A percentile compares a stretch with the other conserved stretches of the same genome.
Evolutionary conservation across 2,329 filamentous ascomycete species (phyloP).

Genomic region (Fusarium tjaetaba): DNA sequence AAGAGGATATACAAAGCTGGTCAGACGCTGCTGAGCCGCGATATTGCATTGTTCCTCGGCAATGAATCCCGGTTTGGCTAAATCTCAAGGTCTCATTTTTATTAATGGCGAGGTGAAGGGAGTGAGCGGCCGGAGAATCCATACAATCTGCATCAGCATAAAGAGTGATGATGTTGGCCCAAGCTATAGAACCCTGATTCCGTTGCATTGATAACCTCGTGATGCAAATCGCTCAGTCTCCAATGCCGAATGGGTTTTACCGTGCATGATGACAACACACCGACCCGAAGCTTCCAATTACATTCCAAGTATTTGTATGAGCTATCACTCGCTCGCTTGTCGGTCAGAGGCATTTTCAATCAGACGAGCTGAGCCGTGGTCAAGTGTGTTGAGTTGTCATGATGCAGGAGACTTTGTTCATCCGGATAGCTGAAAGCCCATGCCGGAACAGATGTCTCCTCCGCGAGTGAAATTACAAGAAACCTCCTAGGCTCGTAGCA

Average conservation of each 20-base stretch:
- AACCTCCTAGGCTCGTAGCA: background rate
- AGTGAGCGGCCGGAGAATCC: background rate
- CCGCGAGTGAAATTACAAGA: background rate
- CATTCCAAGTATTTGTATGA: background rate
- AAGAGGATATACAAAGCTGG: background rate
- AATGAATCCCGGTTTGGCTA: background rate
- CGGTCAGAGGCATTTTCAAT: background rate
- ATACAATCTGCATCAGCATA: background rate
- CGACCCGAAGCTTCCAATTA: conserved; percentile 8
- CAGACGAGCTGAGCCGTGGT: conserved; percentile 1
- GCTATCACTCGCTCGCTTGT: background rate
- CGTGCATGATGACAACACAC: conserved; percentile 26
- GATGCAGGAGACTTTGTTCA: background rate
- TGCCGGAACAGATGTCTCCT: background rate
- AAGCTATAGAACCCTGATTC: conserved; percentile 7
- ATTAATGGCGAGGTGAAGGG: background rate
- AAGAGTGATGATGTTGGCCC: background rate
- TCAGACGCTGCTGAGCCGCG: background rate
- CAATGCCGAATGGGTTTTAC: conserved; percentile 14
- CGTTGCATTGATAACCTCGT: conserved; percentile 8
- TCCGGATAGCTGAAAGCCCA: background rate
- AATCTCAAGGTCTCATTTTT: background rate
- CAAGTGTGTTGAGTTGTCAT: conserved; percentile 10
- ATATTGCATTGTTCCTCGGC: background rate
- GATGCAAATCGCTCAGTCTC: conserved; percentile 13